Base-by-base conservation (phyloP, 1,284 basidiomycete species). In the Ustilago loliicola region DNA sequence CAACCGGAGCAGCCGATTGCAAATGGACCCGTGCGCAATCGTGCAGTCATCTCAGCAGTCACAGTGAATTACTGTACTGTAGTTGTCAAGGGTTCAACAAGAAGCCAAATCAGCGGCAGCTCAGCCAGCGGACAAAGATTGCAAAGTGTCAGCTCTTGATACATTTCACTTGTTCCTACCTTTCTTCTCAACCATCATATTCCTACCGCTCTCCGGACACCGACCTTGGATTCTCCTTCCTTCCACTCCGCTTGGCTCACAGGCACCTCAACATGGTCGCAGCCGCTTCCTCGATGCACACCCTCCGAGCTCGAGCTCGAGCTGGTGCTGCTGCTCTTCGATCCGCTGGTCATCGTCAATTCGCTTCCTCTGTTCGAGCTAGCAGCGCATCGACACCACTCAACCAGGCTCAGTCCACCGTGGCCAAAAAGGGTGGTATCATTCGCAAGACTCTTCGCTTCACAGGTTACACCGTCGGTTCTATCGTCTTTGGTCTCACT, bases 401-500 rank as follows among this genome's bases (percentile, higher is more conserved):
- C 66, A 71, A 71, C 58, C 36, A 77, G 51, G 61, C 67, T n/a
- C 45, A 61, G 15, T 30, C 61, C 4, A 23, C 53, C 0, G 17
- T 53, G 19, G 34, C 48, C 36, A 68, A 67, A n/a, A 64, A 61
- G 25, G 7, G 27, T 1, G 66, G 75, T 27, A 27, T 77, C 48
- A 9, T 77, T 9, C 52, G 53, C 40, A 66, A 61, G 23, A 65
- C 59, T 1, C 51, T 77, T 21, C 70, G 67, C 48, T 59, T 54
- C 57, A 64, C 70, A 5, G 66, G 63, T 27, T 77, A 73, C 61
- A 67, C 75, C 15, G 32, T 70, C 40, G 75, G 72, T 21, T 81
- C 79, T 54, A 77, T 82, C 74, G 69, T 77, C 54, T 83, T 84
- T 64, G 79, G 80, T 53, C 52, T 84, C 61, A 45, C 61, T 29